Conservation (phyloP, 495 filamentous ascomycete species). For the Lophium mytilinum region DNA sequence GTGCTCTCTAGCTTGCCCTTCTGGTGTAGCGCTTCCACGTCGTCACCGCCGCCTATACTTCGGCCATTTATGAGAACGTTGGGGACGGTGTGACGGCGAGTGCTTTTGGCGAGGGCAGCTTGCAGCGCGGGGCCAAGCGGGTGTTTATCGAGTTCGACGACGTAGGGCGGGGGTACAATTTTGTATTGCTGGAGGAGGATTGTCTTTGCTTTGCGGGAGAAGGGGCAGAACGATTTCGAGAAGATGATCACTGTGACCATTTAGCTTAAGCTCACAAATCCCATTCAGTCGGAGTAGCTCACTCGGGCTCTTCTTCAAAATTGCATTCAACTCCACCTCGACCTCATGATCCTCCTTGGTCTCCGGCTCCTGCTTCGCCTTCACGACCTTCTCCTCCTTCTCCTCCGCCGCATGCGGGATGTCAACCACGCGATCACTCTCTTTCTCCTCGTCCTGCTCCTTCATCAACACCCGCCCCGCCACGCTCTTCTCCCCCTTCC, state of each 20-base stretch:
- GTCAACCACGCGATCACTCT: slow-evolving; percentile 28
- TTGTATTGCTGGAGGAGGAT: slow-evolving; percentile 74
- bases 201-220: slow-evolving; percentile 71
- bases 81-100: slow-evolving; percentile 78
- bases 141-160: slow-evolving; percentile 87
- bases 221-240: slow-evolving; percentile 86
- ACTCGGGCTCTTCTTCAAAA: slow-evolving; percentile 78
- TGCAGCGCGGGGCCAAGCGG: slow-evolving; percentile 66
- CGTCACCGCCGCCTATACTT: slow-evolving; percentile 87
- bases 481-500: slow-evolving; percentile 42
- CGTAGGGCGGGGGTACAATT: slow-evolving; percentile 72
- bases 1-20: slow-evolving; percentile 62
- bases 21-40: slow-evolving; percentile 64
- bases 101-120: slow-evolving; percentile 55
- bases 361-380: slow-evolving; percentile 40
- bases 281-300: slow-evolving; percentile 27
- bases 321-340: slow-evolving; percentile 58
- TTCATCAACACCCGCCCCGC: slow-evolving; percentile 58
- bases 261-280: too few relatives aligned
- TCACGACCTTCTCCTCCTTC: slow-evolving; percentile 23
- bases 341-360: slow-evolving; percentile 49
- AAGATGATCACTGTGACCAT: slow-evolving; percentile 71
- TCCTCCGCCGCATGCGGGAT: slow-evolving; percentile 18
- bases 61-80: slow-evolving; percentile 83
- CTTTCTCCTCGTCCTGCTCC: slow-evolving; percentile 29